Evolutionary conservation across 208 protist species (phyloP), one percentile per base, ranked within the genome.

Genomic region (Acanthamoeba royreba): DNA sequence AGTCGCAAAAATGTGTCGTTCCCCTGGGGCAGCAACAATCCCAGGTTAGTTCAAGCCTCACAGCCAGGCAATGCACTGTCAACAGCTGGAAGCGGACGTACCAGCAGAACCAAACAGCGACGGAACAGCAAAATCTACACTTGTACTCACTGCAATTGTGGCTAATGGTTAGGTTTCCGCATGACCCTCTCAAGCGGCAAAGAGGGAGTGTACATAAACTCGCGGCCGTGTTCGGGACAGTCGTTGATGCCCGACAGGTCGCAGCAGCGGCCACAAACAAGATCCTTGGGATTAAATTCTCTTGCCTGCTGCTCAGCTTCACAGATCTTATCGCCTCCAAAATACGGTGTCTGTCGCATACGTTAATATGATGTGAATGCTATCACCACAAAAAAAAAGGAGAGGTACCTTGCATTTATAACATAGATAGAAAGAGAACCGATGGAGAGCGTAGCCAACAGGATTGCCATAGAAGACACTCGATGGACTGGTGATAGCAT

Each of bases 81-180:
- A 8, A 38, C 8, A 69, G n/a, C 17, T 17, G 17, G n/a, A 33
- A 47, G 22, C 72, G 11, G 28, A 43, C 72, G 31, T 83, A 83
- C 72, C 35, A 96, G 49, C 96, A 97, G 53, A 94, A 97, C 96
- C 96, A 97, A 38, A 93, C 49, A 2, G 96, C 95, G 28, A 96
- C 55, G 0, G 58, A 89, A 43, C 96, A 97, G 61, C 96, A 97
- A 35, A 93, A 97, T 63, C 95, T 85, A 74, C 96, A 97, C 66
- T 97, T 97, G 52, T 88, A 97, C 58, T 97, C 93, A 0, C 93
- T 96, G 53, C 69, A 11, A 66, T 35, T 69, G 28, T 47, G 45
- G n/a, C n/a, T n/a, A n/a, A n/a, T n/a, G n/a, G n/a, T n/a, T n/a
- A n/a, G n/a, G n/a, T n/a, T n/a, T n/a, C n/a, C n/a, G n/a, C n/a